Evolutionary conservation across 2,329 filamentous ascomycete genomes (phyloP), one percentile per base, ranked within the genome.

Genomic region (Exophiala alcalophila): DNA sequence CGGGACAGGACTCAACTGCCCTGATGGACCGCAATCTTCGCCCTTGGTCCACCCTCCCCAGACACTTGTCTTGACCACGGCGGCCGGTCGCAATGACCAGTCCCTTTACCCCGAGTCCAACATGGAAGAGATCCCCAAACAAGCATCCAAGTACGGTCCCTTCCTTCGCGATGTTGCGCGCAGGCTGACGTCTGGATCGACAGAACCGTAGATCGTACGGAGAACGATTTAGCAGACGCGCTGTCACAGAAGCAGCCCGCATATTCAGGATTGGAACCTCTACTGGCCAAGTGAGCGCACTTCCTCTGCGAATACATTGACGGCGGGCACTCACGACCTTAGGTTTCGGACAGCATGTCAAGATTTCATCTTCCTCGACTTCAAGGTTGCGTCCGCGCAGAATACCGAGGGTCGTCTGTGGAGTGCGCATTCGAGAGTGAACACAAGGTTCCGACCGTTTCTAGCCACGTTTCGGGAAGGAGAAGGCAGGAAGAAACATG

Each of bases 371-470:
- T 45, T 54, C 20, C 7, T 40, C 32, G 40, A 47, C 26, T 46
- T 53, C 19, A 11, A 32, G 14, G 26, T 77, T 66, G 81, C 83
- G 36, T 73, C 71, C 48, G 69, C 71, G 50, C 74, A 80, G 50
- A 74, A 80, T 43, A 75, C 84, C 38, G 88, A 95, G 63, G 65
- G 71, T 44, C 75, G 73, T 48, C 76, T 97, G 32, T 97, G 91
- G 91, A 73, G 80, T 48, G 76, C 80, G 39, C 91, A 97, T 65
- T 76, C 78, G 49, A 76, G 78, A 55, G 81, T 94, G 62, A 94
- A 92, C 61, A 75, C 73, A 55, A 80, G 83, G 59, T 95, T 91
- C 67, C 79, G 86, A 59, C 83, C 81, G 59, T 72, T 80, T 41
- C 70, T 91, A 50, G 71, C 41, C 28, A 66, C 73, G 63, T 77